These are phyloP conservation scores for Apiospora saccharicola DNA, from an alignment of 2,329 filamentous ascomycete species.

Conservation along the genomic window DNA sequence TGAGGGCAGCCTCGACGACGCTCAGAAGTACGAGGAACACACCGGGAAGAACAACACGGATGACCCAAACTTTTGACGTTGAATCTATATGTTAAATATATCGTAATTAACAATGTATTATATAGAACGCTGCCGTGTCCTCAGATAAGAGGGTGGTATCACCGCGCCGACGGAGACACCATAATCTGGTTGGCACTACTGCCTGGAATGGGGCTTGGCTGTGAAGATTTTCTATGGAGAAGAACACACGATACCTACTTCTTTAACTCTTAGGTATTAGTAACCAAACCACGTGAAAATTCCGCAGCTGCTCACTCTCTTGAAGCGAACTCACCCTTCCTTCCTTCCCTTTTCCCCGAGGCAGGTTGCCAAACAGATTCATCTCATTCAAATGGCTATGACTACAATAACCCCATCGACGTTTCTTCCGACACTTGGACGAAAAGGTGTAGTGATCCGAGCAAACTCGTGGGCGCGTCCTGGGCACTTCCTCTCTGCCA, in stretches of 20 bases:
- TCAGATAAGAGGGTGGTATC: background rate
- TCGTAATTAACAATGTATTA: too few relatives aligned
- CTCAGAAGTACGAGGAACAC: too few relatives aligned
- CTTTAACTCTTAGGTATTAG: background rate
- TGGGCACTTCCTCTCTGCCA: background rate
- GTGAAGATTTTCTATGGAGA: background rate
- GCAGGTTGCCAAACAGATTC: background rate
- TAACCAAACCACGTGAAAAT: background rate
- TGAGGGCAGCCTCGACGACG: too few relatives aligned
- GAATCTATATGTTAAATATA: too few relatives aligned
- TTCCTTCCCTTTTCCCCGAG: background rate
- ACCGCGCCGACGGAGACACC: background rate
- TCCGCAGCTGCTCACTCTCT: background rate
- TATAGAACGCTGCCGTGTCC: background rate
- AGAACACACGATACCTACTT: background rate
- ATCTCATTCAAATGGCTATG: background rate
- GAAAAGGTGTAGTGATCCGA: conserved; percentile 1
- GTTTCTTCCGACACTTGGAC: background rate
- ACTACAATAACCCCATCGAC: background rate
- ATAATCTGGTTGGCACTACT: background rate
- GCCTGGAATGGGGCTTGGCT: conserved; percentile 1
- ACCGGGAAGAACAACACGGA: too few relatives aligned
- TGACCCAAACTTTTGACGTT: too few relatives aligned
- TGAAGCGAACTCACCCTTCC: background rate
- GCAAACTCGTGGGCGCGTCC: conserved; percentile 5